Evolutionary conservation across 208 protist species (phyloP), one percentile per base, ranked within the genome.

Genomic region (Crithidia thermophila): DNA sequence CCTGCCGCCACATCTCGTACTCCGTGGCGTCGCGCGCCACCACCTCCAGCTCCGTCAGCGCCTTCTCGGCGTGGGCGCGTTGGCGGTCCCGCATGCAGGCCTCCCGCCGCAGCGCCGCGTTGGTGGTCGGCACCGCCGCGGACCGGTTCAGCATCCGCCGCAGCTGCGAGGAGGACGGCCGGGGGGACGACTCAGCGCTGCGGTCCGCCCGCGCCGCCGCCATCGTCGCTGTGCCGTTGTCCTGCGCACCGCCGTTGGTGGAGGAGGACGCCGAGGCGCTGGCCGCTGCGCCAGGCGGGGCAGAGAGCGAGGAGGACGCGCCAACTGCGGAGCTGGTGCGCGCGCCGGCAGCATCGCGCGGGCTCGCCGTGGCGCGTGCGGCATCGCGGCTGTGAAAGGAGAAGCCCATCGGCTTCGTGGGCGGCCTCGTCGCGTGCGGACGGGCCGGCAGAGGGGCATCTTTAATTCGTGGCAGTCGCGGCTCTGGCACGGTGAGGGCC

Each of bases 401-500:
- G 52, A 85, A 82, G 9, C 75, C 80, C 0, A 74, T 53, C 14
- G 68, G 72, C 33, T 66, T 57, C 13, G 80, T 82, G 11, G 49
- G 68, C 5, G 39, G 16, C 59, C 75, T 82, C 23, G 39, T 56
- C 13, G 34, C 31, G 5, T 8, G 31, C 43, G 20, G 37, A 23
- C 33, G 31, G 10, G 31, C 25, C 43, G 66, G 37, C 30, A 55
- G 50, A 11, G 36, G 56, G 39, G 42, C 49, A n/a, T 28, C 36
- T n/a, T 51, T 64, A 11, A 86, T 79, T 18, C 63, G 79, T 8
- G 77, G 80, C n/a, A 80, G 81, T 4, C 77, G 77, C 43, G 79
- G 77, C 61, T 85, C 81, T 37, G 88, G 85, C 20, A 88, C 78
- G 6, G 88, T 90, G 52, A 79, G 57, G 11, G 76, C 57, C 88